Conservation (phyloP, 2,329 filamentous ascomycete genomes). For the Microsporum canis region DNA sequence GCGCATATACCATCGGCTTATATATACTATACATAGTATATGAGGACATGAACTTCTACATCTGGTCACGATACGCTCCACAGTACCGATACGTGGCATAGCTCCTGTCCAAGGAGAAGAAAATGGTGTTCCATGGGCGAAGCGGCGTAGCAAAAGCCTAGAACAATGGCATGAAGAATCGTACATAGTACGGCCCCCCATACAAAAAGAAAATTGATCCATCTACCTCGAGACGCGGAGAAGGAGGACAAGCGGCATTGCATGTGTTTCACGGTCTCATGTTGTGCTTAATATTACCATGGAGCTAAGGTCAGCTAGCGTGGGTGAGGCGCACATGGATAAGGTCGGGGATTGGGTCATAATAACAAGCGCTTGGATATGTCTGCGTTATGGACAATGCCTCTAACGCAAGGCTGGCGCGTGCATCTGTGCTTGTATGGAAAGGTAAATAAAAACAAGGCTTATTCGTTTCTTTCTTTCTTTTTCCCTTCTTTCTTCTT, state of each 20-base stretch:
- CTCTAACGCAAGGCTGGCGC: background rate
- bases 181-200: background rate
- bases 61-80: background rate
- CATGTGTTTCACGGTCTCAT: constrained; percentile 2
- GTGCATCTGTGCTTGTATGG: background rate
- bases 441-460: background rate
- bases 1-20: background rate
- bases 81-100: background rate
- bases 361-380: background rate
- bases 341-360: background rate
- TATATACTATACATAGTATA: no score
- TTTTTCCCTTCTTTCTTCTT: background rate
- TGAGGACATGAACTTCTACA: background rate
- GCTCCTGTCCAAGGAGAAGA: background rate
- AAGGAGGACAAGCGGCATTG: background rate
- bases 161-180: background rate
- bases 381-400: background rate
- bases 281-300: background rate
- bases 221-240: constrained; percentile 1
- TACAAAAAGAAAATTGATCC: background rate
- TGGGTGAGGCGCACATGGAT: background rate
- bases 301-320: background rate
- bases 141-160: constrained; percentile 3
- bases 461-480: background rate
- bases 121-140: background rate